Conservation (phyloP, 2,329 filamentous ascomycete genomes). For the Didymella keratinophila region DNA sequence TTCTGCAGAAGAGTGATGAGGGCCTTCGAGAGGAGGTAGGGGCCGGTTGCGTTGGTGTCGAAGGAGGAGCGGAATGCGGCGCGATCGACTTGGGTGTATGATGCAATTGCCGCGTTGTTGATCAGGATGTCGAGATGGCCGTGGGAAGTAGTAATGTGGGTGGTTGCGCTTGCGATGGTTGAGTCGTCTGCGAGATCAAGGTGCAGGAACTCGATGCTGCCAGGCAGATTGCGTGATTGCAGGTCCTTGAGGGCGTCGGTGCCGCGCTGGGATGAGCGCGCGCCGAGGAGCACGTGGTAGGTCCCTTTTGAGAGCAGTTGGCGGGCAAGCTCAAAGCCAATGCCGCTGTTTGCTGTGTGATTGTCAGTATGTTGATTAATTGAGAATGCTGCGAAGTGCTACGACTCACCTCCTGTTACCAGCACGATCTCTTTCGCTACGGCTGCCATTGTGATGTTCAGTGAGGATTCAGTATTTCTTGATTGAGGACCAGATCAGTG, state of each 20-base stretch:
- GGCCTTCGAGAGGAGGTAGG: conserved; percentile 35
- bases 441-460: conserved; percentile 1
- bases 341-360: conserved; percentile 53
- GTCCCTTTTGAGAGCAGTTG: conserved; percentile 49
- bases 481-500: not conserved
- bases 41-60: conserved; percentile 42
- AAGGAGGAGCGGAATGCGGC: conserved; percentile 37
- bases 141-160: conserved; percentile 34
- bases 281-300: conserved; percentile 43
- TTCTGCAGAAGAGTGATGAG: conserved; percentile 31
- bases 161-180: conserved; percentile 51
- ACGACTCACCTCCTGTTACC: conserved; percentile 8
- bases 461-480: not conserved
- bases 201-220: conserved; percentile 49
- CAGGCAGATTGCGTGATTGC: conserved; percentile 36
- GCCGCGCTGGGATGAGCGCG: conserved; percentile 34
- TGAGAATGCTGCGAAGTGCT: no score
- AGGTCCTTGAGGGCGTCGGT: conserved; percentile 38
- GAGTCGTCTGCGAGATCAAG: conserved; percentile 56
- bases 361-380: not conserved
- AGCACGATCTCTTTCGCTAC: conserved; percentile 15
- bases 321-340: conserved; percentile 58
- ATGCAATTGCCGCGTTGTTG: conserved; percentile 51
- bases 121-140: conserved; percentile 51
- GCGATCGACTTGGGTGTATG: conserved; percentile 28